Percentiles rank a stretch among this genome's conserved stretches.
phyloP scores from a whole-genome alignment of 345 rosid genomes.

The Linum trigynum region DNA sequence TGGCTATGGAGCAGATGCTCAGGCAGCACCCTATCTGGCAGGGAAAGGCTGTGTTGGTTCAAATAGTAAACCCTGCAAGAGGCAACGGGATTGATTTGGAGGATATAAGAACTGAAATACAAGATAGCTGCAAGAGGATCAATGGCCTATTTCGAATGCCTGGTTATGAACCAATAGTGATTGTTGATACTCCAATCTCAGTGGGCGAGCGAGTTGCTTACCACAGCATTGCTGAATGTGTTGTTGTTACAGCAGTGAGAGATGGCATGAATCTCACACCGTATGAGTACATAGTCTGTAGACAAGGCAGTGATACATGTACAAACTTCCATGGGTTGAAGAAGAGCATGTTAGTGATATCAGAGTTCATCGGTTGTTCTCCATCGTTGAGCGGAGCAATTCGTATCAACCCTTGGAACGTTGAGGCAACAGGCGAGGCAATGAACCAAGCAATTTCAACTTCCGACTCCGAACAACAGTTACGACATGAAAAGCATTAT shows the following conservation, averaged over 20 bases:
- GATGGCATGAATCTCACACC: background rate
- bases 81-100: background rate
- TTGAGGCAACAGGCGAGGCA: background rate
- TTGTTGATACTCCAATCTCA: background rate
- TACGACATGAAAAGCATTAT: background rate
- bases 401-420: background rate
- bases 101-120: background rate
- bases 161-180: background rate
- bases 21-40: background rate
- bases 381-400: background rate
- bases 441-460: background rate
- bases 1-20: background rate
- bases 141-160: background rate
- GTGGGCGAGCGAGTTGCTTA: background rate
- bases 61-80: background rate
- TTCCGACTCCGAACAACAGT: background rate
- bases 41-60: background rate
- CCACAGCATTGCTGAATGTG: background rate
- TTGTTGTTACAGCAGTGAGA: background rate
- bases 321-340: background rate
- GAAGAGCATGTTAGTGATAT: background rate
- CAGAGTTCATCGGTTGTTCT: background rate
- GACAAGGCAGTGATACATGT: background rate
- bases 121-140: background rate
- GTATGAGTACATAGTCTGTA: background rate